Evolutionary conservation across 2,329 filamentous ascomycete genomes (phyloP).

Genomic region (Onygena corvina): DNA sequence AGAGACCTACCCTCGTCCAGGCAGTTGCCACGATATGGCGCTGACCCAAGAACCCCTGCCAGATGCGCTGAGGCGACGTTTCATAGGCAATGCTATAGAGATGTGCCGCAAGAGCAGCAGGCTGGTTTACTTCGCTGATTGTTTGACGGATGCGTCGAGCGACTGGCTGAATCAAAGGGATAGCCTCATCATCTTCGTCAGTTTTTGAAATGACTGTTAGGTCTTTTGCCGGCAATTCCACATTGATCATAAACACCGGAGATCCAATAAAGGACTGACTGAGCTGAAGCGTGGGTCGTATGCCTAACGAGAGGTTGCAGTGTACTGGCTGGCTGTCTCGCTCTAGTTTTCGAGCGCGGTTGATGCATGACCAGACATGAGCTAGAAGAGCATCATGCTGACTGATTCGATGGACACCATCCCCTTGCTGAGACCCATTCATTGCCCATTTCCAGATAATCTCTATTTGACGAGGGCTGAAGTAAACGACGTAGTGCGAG

Average conservation of each 20-base stretch:
- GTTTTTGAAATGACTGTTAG: neutral
- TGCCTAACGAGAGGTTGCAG: neutral
- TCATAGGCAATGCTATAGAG: conserved; percentile 37
- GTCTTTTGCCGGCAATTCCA: neutral
- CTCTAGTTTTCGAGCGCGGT: conserved; percentile 22
- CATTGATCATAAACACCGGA: neutral
- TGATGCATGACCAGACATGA: conserved; percentile 38
- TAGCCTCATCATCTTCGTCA: no score
- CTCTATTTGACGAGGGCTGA: conserved; percentile 27
- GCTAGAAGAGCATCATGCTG: conserved; percentile 38
- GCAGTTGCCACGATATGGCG: conserved; percentile 36
- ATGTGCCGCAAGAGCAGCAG: conserved; percentile 24
- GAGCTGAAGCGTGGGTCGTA: neutral
- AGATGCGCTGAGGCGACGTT: conserved; percentile 37
- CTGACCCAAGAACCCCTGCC: conserved; percentile 37
- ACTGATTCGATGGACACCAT: conserved; percentile 22
- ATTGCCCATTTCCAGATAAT: conserved; percentile 21
- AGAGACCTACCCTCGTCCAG: conserved; percentile 31
- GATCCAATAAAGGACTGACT: neutral
- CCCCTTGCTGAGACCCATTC: conserved; percentile 9
- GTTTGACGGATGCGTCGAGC: neutral
- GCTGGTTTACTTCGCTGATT: neutral
- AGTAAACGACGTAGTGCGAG: conserved; percentile 27
- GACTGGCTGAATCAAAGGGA: neutral
- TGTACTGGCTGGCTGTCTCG: neutral